Conservation (phyloP, 1,284 basidiomycete species). For the Calocybe gambosa region DNA sequence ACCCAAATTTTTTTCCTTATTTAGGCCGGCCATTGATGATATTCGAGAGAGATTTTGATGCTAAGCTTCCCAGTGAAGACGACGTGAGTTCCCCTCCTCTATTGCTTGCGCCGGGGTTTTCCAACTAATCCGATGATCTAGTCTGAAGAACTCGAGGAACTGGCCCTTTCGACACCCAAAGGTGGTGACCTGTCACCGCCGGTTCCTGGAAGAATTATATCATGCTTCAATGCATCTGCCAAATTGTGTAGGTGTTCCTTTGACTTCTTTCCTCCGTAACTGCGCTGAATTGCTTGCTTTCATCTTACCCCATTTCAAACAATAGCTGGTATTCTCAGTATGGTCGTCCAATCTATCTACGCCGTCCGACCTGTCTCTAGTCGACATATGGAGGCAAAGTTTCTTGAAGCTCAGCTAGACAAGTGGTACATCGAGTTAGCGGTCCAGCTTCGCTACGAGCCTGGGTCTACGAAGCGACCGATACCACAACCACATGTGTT, state of each 20-base stretch:
- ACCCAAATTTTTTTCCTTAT: not conserved
- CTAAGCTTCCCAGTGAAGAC: constrained; percentile 56
- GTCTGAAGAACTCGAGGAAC: constrained; percentile 60
- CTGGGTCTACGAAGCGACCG: constrained; percentile 35
- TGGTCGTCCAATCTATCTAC: constrained; percentile 71
- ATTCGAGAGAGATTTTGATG: constrained; percentile 78
- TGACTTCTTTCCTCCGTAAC: not conserved
- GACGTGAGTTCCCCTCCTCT: constrained; percentile 39
- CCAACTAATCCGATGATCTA: constrained; percentile 19
- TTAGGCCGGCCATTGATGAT: constrained; percentile 69
- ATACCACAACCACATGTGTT: constrained; percentile 58
- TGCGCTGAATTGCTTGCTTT: not conserved
- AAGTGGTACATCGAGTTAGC: constrained; percentile 77
- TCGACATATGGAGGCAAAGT: constrained; percentile 51
- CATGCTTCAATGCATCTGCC: constrained; percentile 74
- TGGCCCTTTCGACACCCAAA: constrained; percentile 37
- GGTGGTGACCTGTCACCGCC: constrained; percentile 25
- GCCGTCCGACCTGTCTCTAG: constrained; percentile 54
- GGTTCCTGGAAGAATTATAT: constrained; percentile 51
- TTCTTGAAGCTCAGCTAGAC: constrained; percentile 64
- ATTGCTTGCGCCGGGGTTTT: not conserved
- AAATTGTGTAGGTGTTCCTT: constrained; percentile 51
- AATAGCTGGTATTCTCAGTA: constrained; percentile 57
- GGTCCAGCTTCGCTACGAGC: constrained; percentile 59
- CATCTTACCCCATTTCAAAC: constrained; percentile 6